Evolutionary conservation across 495 filamentous ascomycete genomes (phyloP).

Genomic region (Xylaria cubensis): DNA sequence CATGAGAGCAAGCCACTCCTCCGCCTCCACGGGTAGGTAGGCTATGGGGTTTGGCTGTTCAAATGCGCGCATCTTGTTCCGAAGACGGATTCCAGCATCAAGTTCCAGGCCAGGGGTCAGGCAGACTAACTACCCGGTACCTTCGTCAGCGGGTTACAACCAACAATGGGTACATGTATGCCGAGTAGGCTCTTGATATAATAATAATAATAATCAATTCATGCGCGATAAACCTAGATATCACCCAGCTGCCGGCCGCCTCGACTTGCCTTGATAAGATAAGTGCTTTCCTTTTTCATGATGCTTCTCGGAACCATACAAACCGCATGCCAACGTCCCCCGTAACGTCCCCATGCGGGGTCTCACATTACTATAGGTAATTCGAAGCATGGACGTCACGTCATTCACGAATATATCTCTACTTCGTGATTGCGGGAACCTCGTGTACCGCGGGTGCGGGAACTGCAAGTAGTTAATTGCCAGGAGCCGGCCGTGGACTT

Average conservation of each 20-base stretch:
- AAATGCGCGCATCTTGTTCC: slow-evolving; percentile 20
- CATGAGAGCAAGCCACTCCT: background rate
- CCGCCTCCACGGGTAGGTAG: background rate
- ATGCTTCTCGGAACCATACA: slow-evolving; percentile 16
- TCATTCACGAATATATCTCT: slow-evolving; percentile 17
- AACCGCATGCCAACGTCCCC: background rate
- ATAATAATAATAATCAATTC: background rate
- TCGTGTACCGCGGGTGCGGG: slow-evolving; percentile 16
- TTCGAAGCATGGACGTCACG: slow-evolving; percentile 1
- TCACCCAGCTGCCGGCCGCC: slow-evolving; percentile 23
- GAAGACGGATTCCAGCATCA: slow-evolving; percentile 23
- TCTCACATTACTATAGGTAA: background rate
- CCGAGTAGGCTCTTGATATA: background rate
- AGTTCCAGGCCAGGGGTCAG: slow-evolving; percentile 2
- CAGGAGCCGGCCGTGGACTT: slow-evolving; percentile 11
- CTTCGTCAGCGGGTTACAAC: slow-evolving; percentile 7
- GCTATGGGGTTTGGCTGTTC: background rate
- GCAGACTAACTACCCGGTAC: background rate
- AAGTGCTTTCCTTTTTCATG: slow-evolving; percentile 18
- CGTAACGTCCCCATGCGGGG: background rate
- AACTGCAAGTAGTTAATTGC: slow-evolving; percentile 19
- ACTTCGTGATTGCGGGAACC: slow-evolving; percentile 23
- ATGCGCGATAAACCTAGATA: slow-evolving; percentile 9
- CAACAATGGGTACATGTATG: background rate
- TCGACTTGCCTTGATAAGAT: slow-evolving; percentile 22